phyloP scores from a whole-genome alignment of 768 basidiomycete genomes.

The Baorangia bicolor region DNA sequence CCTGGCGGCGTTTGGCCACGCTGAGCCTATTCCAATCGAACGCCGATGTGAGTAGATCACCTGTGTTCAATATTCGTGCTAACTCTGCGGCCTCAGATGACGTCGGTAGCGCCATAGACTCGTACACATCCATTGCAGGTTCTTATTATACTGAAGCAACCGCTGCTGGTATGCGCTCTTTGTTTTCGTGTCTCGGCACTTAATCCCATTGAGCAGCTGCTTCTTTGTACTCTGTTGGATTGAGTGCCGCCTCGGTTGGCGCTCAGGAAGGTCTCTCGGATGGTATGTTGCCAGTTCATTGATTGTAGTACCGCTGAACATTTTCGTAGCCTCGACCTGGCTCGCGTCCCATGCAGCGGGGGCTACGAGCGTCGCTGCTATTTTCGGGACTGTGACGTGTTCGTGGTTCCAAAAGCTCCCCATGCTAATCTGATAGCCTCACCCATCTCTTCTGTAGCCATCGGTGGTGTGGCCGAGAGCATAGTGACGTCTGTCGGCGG shows the following conservation, averaged over 20 bases:
- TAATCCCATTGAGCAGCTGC: slow-evolving; percentile 4
- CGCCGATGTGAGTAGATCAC: slow-evolving; percentile 42
- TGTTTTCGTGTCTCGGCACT: background rate
- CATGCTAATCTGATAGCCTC: background rate
- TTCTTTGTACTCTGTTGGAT: slow-evolving; percentile 15
- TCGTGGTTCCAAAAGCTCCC: slow-evolving; percentile 3
- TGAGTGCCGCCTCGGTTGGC: slow-evolving; percentile 17
- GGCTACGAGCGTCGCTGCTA: background rate
- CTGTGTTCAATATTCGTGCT: background rate
- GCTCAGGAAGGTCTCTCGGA: slow-evolving; percentile 20
- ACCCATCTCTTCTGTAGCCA: slow-evolving; percentile 36
- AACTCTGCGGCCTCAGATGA: slow-evolving; percentile 5
- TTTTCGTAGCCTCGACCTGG: slow-evolving; percentile 19
- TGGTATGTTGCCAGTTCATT: slow-evolving; percentile 1
- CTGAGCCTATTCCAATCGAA: slow-evolving; percentile 37
- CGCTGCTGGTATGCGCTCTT: slow-evolving; percentile 15
- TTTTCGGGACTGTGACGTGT: slow-evolving; percentile 28
- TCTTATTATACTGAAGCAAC: slow-evolving; percentile 33
- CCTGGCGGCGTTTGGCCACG: slow-evolving; percentile 34
- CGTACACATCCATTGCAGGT: slow-evolving; percentile 37
- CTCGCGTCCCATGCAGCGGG: slow-evolving; percentile 3
- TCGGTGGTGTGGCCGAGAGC: slow-evolving; percentile 52
- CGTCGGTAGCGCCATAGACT: slow-evolving; percentile 42
- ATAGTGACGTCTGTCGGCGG: slow-evolving; percentile 61
- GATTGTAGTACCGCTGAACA: background rate